These are phyloP conservation scores for Trichoderma koningiopsis DNA, from an alignment of 2,329 filamentous ascomycete species.

Conservation along the genomic window DNA sequence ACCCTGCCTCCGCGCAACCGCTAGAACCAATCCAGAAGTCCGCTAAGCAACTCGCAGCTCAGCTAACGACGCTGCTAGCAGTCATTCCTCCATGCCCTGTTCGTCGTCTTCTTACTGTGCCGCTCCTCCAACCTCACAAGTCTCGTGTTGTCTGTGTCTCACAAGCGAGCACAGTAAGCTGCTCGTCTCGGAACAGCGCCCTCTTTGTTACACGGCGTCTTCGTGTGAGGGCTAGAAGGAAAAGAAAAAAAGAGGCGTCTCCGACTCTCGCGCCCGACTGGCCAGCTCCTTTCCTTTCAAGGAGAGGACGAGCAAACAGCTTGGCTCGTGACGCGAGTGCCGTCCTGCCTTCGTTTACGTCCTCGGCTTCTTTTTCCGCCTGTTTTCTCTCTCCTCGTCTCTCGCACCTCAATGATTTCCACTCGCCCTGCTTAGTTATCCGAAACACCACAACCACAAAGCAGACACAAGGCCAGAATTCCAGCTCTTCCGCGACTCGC, in stretches of 20 bases:
- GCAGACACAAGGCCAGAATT: background rate
- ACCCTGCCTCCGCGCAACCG: constrained; percentile 9
- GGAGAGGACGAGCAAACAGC: background rate
- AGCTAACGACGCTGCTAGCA: background rate
- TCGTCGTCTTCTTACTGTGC: background rate
- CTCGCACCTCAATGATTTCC: background rate
- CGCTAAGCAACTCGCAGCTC: background rate
- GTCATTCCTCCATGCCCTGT: background rate
- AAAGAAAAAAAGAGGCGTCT: constrained; percentile 4
- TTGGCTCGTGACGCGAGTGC: constrained; percentile 16
- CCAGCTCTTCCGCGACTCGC: background rate
- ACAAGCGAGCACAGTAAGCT: background rate
- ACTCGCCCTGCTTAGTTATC: background rate
- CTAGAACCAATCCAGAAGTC: constrained; percentile 22
- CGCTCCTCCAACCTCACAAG: constrained; percentile 8
- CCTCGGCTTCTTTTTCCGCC: background rate
- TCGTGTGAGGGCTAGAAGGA: background rate
- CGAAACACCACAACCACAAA: background rate
- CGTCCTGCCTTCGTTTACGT: background rate
- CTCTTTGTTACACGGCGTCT: constrained; percentile 3
- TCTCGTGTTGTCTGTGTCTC: background rate
- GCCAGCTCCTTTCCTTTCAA: background rate
- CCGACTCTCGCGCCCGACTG: background rate
- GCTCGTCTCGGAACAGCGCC: background rate
- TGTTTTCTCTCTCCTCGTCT: background rate